Evolutionary conservation across 225 moss, liverwort and hornwort species (phyloP), one percentile per base, ranked within the genome.

Genomic region (Sphagnum contortum): DNA sequence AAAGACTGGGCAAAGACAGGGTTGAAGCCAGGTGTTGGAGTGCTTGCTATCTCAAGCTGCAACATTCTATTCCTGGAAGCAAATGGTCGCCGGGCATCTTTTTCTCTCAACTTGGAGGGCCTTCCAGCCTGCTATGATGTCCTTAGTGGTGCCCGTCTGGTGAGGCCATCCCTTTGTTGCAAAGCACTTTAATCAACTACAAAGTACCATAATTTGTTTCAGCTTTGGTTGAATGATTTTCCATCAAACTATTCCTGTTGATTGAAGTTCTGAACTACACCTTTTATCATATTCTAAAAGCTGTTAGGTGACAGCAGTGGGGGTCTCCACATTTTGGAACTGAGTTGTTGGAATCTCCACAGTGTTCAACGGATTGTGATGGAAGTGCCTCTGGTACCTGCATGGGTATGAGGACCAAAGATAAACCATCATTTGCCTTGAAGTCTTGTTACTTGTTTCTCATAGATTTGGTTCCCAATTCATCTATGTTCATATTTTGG

Each of bases 301-400:
- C 73, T 83, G 13, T 2, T 87, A 59, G 87, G 87, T 68, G 87
- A 87, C 69, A 77, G 71, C 48, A 55, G 68, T 64, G 87, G 87
- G 54, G 75, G 69, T 9, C 76, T 87, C 53, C 69, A 80, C 63
- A 48, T 83, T 49, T 63, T 87, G 58, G 76, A 80, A 61, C 67
- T 87, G 50, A 80, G 70, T 66, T 69, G 11, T n/a, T 87, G 80
- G 83, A 64, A 65, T 48, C 62, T 68, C 11, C 64, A 65, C 48
- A 70, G 72, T 60, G 61, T 77, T 45, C 71, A 73, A 5, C 77
- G 71, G 69, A 55, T 87, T 62, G 62, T 66, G 7, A 56, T 83
- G 45, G 69, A 57, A 5, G 59, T 44, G 12, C 64, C 53, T 2
- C 48, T 77, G 10, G 72, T 81, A 62, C 59, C 71, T 65, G 57